Evolutionary conservation across 1,284 basidiomycete genomes (phyloP).

Genomic region (Trametes sp.): DNA sequence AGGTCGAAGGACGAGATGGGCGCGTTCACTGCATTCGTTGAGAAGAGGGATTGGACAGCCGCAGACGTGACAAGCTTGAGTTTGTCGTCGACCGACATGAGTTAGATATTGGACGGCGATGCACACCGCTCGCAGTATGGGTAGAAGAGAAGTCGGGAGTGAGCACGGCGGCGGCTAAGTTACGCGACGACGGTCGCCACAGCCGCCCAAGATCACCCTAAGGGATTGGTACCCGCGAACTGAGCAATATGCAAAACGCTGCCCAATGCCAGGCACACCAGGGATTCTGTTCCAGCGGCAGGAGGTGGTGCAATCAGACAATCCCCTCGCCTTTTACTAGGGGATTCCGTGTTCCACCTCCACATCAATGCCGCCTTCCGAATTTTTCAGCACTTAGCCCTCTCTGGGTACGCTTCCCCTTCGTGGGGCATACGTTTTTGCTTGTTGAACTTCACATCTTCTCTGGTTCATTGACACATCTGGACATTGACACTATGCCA

Average conservation of each 20-base stretch:
- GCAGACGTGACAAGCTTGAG: slow-evolving; percentile 57
- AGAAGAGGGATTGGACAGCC: slow-evolving; percentile 54
- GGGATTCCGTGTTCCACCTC: slow-evolving; percentile 67
- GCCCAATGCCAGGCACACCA: rapidly evolving
- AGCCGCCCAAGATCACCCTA: slow-evolving; percentile 15
- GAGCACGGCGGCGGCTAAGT: neutral
- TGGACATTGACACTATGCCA: too few relatives aligned
- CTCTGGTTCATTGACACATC: too few relatives aligned
- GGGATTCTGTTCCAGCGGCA: slow-evolving; percentile 44
- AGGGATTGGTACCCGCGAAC: slow-evolving; percentile 38
- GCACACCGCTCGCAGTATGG: neutral
- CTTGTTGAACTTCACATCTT: too few relatives aligned
- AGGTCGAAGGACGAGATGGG: slow-evolving; percentile 70
- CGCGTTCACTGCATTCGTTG: slow-evolving; percentile 52
- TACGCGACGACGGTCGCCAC: slow-evolving; percentile 1
- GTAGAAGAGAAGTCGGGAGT: slow-evolving; percentile 29
- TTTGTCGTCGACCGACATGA: slow-evolving; percentile 60
- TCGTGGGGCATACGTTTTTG: slow-evolving; percentile 5
- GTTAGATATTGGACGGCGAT: neutral
- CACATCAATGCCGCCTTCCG: slow-evolving; percentile 53
- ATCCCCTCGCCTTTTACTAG: slow-evolving; percentile 78
- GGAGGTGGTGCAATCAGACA: slow-evolving; percentile 63
- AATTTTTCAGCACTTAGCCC: slow-evolving; percentile 64
- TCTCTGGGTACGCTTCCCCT: slow-evolving; percentile 31
- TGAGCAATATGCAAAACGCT: slow-evolving; percentile 44